phyloP scores from a whole-genome alignment of 2,329 filamentous ascomycete genomes.

The Ceratocystis harringtonii region DNA sequence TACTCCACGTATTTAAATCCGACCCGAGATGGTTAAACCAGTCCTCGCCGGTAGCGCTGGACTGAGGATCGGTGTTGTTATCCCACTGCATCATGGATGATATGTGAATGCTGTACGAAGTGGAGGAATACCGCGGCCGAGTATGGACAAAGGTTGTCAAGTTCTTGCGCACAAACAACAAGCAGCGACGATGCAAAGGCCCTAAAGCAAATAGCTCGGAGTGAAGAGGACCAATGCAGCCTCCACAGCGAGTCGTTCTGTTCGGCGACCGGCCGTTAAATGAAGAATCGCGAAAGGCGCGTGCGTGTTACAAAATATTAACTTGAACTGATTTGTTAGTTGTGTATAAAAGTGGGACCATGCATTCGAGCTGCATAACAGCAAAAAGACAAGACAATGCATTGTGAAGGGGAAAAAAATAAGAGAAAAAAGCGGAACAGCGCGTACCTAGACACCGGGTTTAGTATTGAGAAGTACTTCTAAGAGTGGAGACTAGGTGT shows the following conservation, averaged over 20 bases:
- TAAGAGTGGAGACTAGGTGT: not conserved
- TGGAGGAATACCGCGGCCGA: not conserved
- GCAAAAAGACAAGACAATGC: not conserved
- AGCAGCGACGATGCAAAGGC: not conserved
- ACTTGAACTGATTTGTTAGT: not conserved
- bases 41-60: not conserved
- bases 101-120: not conserved
- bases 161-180: too few relatives aligned
- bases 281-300: not conserved
- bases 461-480: conserved; percentile 8
- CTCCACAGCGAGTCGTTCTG: too few relatives aligned
- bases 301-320: not conserved
- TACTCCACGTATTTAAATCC: conserved; percentile 1
- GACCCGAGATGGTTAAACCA: conserved; percentile 5
- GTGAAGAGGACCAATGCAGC: not conserved
- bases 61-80: not conserved
- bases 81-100: conserved; percentile 8
- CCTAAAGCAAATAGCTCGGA: not conserved
- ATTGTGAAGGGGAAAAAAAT: not conserved
- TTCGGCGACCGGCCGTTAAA: too few relatives aligned
- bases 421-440: not conserved
- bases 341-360: not conserved
- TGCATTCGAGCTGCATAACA: too few relatives aligned
- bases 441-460: conserved; percentile 5
- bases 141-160: too few relatives aligned